phyloP scores from a whole-genome alignment of 345 rosid genomes.

The Eutrema yunnanense region DNA sequence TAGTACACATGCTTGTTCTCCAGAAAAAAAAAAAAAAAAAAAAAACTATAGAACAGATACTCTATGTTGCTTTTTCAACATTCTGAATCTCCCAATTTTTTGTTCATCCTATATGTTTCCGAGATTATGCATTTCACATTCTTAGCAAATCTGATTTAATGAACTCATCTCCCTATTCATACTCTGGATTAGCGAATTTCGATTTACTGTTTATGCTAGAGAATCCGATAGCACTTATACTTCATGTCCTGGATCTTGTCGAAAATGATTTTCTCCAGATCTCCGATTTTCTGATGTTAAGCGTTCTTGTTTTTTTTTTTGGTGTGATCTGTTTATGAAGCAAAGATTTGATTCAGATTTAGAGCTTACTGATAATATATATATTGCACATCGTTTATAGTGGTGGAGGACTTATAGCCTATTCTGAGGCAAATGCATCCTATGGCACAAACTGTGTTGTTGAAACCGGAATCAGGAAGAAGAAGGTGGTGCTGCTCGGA shows the following conservation, averaged over 20 bases:
- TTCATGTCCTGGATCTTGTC: neutral
- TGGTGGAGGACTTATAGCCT: conserved; percentile 84
- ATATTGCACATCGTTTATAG: conserved; percentile 32
- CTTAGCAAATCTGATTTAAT: neutral
- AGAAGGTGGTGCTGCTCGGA: conserved; percentile 92
- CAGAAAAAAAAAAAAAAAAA: too few relatives aligned
- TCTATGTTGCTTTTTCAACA: neutral
- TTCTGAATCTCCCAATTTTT: neutral
- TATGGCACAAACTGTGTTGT: conserved; percentile 29
- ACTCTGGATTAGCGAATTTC: neutral
- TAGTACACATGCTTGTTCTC: conserved; percentile 9
- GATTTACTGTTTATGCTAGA: neutral
- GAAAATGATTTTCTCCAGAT: conserved; percentile 1
- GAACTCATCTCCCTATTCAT: neutral
- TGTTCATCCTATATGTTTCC: neutral
- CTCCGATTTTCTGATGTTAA: conserved; percentile 4
- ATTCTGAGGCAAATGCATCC: conserved; percentile 58
- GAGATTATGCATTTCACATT: neutral
- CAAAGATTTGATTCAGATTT: neutral
- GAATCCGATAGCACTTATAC: neutral
- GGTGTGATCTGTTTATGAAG: neutral
- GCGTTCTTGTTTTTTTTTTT: neutral
- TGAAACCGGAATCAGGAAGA: conserved; percentile 51
- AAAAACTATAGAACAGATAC: neutral
- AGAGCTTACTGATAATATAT: conserved; percentile 2